phyloP scores from a whole-genome alignment of 805 yeast species.

The Spathaspora hagerdaliae region DNA sequence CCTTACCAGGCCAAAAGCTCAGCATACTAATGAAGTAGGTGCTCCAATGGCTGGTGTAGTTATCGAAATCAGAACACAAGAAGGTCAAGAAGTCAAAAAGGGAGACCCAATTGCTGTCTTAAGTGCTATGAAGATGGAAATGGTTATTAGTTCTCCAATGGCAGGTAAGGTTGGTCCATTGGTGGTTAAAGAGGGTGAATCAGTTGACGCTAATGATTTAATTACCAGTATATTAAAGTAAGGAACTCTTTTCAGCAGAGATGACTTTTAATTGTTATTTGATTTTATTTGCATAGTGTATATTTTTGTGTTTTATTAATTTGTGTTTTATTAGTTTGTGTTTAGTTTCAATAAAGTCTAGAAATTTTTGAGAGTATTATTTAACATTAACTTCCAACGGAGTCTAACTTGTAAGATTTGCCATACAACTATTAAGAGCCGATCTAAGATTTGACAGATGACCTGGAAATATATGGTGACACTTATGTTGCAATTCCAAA shows the following conservation, averaged over 20 bases:
- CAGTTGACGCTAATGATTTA: slow-evolving; percentile 92
- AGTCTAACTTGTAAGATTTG: too few relatives aligned
- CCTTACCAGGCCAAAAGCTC: slow-evolving; percentile 86
- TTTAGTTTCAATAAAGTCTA: too few relatives aligned
- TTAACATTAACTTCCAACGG: too few relatives aligned
- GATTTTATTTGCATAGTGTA: not conserved
- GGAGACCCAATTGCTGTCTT: slow-evolving; percentile 93
- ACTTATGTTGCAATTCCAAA: too few relatives aligned
- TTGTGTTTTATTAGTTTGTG: not conserved
- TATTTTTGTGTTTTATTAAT: not conserved
- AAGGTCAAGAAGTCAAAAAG: slow-evolving; percentile 86
- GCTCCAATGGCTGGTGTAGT: slow-evolving; percentile 99
- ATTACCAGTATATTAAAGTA: slow-evolving; percentile 40
- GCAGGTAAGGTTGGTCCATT: slow-evolving; percentile 80
- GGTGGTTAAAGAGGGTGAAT: slow-evolving; percentile 82
- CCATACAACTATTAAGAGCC: too few relatives aligned
- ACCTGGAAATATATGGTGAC: too few relatives aligned
- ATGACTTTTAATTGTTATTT: not conserved
- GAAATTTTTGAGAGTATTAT: too few relatives aligned
- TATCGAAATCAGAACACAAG: slow-evolving; percentile 87
- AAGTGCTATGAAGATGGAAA: slow-evolving; percentile 99
- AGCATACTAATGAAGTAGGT: slow-evolving; percentile 88
- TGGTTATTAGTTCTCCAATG: slow-evolving; percentile 92
- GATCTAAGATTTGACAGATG: too few relatives aligned
- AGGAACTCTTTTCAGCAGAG: not conserved